Evolutionary conservation across 306 rosid genomes (phyloP).

Genomic region (Sindora glabra): DNA sequence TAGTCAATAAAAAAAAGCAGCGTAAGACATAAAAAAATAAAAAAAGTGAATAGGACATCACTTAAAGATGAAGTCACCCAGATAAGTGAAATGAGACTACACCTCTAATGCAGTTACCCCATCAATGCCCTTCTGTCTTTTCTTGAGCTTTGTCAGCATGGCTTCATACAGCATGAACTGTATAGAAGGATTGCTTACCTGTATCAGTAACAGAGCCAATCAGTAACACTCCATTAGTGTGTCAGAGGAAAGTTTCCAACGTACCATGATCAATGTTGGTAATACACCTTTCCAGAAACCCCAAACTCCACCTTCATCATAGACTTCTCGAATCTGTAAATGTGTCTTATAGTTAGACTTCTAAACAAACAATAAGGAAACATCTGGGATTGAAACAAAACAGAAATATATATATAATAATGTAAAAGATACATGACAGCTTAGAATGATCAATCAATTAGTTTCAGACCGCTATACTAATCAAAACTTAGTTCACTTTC

Average conservation of each 20-base stretch:
- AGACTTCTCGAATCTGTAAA: constrained; percentile 76
- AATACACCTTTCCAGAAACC: constrained; percentile 96
- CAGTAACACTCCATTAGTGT: constrained; percentile 19
- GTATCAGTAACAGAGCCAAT: constrained; percentile 33
- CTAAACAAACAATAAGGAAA: not conserved
- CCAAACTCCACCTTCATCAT: constrained; percentile 61
- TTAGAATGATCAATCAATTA: too few species aligned
- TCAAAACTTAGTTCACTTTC: too few species aligned
- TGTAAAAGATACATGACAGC: not conserved
- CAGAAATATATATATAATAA: too few species aligned
- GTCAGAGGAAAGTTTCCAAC: constrained; percentile 29
- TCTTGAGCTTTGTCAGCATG: constrained; percentile 64
- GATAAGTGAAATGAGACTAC: constrained; percentile 11
- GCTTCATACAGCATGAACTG: constrained; percentile 97
- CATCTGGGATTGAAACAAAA: not conserved
- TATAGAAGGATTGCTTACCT: constrained; percentile 98
- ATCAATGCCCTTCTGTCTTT: constrained; percentile 34
- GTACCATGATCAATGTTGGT: constrained; percentile 89
- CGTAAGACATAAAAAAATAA: too few species aligned
- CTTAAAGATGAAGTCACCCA: not conserved
- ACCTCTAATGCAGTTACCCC: constrained; percentile 82
- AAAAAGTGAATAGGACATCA: too few species aligned
- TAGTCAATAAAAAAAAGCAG: constrained; percentile 1
- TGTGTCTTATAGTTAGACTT: not conserved
- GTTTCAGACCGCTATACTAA: too few species aligned